Conservation (phyloP, 225 moss, liverwort and hornwort species). For the Neckera pumila region DNA sequence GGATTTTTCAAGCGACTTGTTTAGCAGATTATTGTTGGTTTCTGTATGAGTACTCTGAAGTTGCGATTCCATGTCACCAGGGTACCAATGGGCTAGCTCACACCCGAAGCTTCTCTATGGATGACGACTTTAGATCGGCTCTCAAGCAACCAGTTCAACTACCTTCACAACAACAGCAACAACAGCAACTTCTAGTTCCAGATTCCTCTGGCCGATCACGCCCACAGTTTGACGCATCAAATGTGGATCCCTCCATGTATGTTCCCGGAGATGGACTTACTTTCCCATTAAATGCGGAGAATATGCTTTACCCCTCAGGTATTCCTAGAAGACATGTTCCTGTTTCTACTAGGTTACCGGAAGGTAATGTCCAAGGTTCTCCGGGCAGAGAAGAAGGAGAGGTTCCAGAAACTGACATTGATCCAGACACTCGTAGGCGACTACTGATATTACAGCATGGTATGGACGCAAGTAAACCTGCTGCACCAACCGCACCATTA, state of each 20-base stretch:
- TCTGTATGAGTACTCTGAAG: neutral
- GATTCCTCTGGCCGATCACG: constrained; percentile 35
- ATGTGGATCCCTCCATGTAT: constrained; percentile 15
- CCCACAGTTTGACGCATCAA: constrained; percentile 30
- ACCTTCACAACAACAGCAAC: constrained; percentile 8
- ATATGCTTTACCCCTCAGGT: constrained; percentile 36
- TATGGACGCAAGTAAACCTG: constrained; percentile 62
- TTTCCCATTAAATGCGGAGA: constrained; percentile 15
- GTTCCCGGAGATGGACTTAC: constrained; percentile 12
- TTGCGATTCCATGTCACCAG: constrained; percentile 18
- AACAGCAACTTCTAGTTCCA: constrained; percentile 17
- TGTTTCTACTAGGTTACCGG: constrained; percentile 30
- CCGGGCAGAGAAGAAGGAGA: constrained; percentile 97
- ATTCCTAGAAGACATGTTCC: constrained; percentile 43
- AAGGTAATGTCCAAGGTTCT: constrained; percentile 56
- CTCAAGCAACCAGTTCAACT: constrained; percentile 48
- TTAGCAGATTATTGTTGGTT: neutral
- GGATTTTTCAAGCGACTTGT: neutral
- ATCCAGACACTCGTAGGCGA: constrained; percentile 95
- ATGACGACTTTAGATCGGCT: constrained; percentile 68
- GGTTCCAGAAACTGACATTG: constrained; percentile 92
- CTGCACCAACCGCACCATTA: constrained; percentile 39
- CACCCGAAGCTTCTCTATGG: constrained; percentile 49
- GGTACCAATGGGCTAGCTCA: constrained; percentile 46
- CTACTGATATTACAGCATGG: constrained; percentile 93